Evolutionary conservation across 176 grass and related monocot genomes (phyloP).

Genomic region (Ensete ventricosum): DNA sequence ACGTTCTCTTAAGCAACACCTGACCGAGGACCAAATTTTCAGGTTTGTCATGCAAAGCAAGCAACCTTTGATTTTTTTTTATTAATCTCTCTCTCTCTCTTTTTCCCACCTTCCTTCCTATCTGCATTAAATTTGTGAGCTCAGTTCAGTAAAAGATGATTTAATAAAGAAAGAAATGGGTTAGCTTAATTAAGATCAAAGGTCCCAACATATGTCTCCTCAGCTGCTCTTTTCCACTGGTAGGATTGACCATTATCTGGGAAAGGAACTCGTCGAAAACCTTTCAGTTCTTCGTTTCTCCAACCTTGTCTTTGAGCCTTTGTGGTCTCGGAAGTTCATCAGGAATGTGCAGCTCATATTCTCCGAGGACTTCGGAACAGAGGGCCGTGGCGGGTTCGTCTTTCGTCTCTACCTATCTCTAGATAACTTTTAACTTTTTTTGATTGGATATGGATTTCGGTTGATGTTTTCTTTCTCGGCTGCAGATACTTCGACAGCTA

Average conservation of each 20-base stretch:
- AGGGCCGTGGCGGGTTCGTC: slow-evolving; percentile 85
- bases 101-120: neutral
- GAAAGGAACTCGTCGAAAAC: slow-evolving; percentile 93
- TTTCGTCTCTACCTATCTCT: neutral
- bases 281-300: slow-evolving; percentile 96
- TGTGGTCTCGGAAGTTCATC: slow-evolving; percentile 90
- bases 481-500: slow-evolving; percentile 90
- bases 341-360: slow-evolving; percentile 91
- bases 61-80: neutral
- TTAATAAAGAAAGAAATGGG: neutral
- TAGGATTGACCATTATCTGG: slow-evolving; percentile 96
- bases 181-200: neutral
- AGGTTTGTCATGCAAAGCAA: slow-evolving; percentile 26
- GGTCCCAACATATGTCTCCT: no score
- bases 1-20: slow-evolving; percentile 53
- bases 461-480: neutral
- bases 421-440: neutral
- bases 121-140: no score
- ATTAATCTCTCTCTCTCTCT: neutral
- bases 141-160: neutral
- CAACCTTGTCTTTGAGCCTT: slow-evolving; percentile 89
- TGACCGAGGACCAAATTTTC: slow-evolving; percentile 89
- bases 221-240: neutral
- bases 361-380: slow-evolving; percentile 87
- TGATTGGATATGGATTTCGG: neutral